Conservation (phyloP, 2,329 filamentous ascomycete genomes). For the Paracoccidioides lutzii region DNA sequence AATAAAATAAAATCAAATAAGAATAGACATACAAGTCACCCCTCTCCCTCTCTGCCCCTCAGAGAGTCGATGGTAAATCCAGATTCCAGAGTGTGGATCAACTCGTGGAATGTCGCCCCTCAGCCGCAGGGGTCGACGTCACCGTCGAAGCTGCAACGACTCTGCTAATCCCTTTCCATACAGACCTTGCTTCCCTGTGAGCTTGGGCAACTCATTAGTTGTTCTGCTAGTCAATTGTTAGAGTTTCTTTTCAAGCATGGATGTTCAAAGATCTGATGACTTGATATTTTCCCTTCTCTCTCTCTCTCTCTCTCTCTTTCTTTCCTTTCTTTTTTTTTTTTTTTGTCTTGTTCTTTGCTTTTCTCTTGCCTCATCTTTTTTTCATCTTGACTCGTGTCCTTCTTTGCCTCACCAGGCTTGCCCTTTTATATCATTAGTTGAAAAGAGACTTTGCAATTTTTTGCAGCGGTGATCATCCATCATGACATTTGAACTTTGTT, state of each 20-base stretch:
- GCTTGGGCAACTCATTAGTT: neutral
- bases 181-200: neutral
- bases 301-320: neutral
- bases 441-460: neutral
- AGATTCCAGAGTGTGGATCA: neutral
- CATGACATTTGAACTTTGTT: neutral
- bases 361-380: neutral
- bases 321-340: neutral
- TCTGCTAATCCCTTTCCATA: neutral
- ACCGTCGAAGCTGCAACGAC: neutral
- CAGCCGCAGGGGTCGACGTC: neutral
- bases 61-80: too few species aligned
- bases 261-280: neutral
- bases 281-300: neutral
- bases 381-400: neutral
- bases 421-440: too few species aligned
- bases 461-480: neutral
- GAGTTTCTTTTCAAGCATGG: neutral
- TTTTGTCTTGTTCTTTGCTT: neutral
- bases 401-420: neutral
- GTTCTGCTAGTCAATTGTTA: neutral
- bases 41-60: too few species aligned
- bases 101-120: neutral
- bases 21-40: too few species aligned
- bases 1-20: too few species aligned